Conservation (phyloP, 192 early-diverging fungal species). For the Gonapodya prolifera region DNA sequence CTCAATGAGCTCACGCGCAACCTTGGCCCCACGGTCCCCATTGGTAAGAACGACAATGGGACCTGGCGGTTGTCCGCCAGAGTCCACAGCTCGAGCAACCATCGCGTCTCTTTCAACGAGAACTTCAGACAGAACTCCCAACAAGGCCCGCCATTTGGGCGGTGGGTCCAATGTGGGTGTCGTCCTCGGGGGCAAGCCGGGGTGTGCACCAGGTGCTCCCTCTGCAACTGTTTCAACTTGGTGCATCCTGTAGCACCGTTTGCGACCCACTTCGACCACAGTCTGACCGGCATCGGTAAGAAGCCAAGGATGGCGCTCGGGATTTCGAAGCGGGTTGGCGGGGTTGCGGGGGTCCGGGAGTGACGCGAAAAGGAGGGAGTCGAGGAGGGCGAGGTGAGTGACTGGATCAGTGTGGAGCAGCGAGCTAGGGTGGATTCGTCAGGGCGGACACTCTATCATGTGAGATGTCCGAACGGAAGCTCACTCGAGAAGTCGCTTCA, state of each 20-base stretch:
- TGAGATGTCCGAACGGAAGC: too few relatives aligned
- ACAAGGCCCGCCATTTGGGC: conserved; percentile 80
- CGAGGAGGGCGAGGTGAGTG: too few relatives aligned
- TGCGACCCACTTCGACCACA: conserved; percentile 18
- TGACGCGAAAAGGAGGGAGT: too few relatives aligned
- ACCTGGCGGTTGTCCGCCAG: too few relatives aligned
- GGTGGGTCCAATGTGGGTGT: conserved; percentile 70
- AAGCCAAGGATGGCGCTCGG: too few relatives aligned
- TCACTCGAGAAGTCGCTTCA: conserved; percentile 55
- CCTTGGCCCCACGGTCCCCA: too few relatives aligned
- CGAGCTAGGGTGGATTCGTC: conserved; percentile 9
- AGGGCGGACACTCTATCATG: too few relatives aligned
- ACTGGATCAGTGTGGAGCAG: conserved; percentile 45
- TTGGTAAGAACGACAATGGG: too few relatives aligned
- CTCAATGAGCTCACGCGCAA: too few relatives aligned
- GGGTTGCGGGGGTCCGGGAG: too few relatives aligned
- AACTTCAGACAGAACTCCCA: conserved; percentile 68
- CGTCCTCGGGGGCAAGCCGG: conserved; percentile 49
- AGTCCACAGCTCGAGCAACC: conserved; percentile 7
- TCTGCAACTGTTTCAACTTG: background rate
- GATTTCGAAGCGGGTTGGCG: too few relatives aligned
- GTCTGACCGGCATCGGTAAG: conserved; percentile 64
- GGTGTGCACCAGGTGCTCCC: background rate
- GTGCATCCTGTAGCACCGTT: conserved; percentile 5
- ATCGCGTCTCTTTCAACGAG: conserved; percentile 34